Evolutionary conservation across 305 asterid species (phyloP), one percentile per base, ranked within the genome.

Genomic region (Rubia balearica): DNA sequence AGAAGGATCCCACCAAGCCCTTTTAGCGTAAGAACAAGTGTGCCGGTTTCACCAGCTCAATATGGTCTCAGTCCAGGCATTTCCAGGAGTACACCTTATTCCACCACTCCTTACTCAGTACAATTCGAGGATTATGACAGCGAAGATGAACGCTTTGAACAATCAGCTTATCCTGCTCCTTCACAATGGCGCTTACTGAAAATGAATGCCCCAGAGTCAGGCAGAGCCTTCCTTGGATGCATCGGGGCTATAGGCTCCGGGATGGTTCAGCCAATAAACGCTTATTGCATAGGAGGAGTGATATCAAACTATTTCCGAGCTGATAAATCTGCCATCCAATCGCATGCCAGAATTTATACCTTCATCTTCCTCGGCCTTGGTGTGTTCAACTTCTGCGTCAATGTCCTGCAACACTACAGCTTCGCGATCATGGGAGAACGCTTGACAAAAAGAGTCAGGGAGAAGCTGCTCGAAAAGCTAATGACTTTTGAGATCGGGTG

Each of bases 381-480:
- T 41, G 61, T 87, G 49, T 90, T 90, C 82, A 90, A 86, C 85
- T 87, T 90, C 83, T 78, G 83, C 69, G 85, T 88, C 41, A 89
- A 83, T 78, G 69, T 91, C 33, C 83, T 87, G 73, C 96, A 91
- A 49, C 97, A 89, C 61, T 85, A 90, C 75, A 89, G 83, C 69
- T 90, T 90, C 7, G 87, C 95, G 1, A 21, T 86, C 60, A 85
- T 87, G 92, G 97, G 96, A 19, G 97, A 90, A 75, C 73, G 81
- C 0, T 51, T 89, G 21, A 83, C 87, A 2, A 90, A 86, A 78
- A 83, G 92, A 73, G 79, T 89, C 9, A 78, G 92, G 2, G 95
- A 89, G 51, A 80, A 67, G 59, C 81, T 87, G 43, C 82, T 90
- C 1, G 73, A 78, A 13, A 86, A 80, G 14, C 69, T 90, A 56